Base-by-base conservation (phyloP, 768 basidiomycete species). In the Tricholoma flavovirens region DNA sequence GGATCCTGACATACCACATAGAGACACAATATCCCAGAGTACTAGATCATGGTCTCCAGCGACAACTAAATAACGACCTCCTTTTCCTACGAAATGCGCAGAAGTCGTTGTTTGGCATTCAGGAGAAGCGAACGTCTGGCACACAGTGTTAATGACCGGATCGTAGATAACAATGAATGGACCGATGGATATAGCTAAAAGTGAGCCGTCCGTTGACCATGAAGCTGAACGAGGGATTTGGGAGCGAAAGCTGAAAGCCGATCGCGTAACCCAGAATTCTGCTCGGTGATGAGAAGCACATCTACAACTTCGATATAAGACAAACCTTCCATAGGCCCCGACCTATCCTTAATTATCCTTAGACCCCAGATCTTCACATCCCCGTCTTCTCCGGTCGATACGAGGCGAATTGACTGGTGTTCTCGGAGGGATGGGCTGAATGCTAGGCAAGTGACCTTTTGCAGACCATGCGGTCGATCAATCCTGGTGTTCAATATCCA, bases 401-500 rank as follows among this genome's bases (percentile, higher is more conserved):
- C 82, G 15, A 97, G 75, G 55, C 81, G 72, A 4, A 73, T 59
- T 36, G 69, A 54, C 57, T 71, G 64, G 56, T 60, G 33, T 56
- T 57, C 71, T 54, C 38, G 63, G 53, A 61, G 56, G 42, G 57
- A 61, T 3, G 90, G 85, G 53, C 82, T 84, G 74, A 98, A 98
- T 10, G 78, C 73, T 45, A 93, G 64, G 1, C 81, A 79, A 10
- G 83, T 82, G 29, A 97, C 76, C 55, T 74, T 77, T 40, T 74
- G 69, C 33, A 73, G 64, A 26, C 88, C 90, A 70, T 98, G 97
- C 6, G 96, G 94, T 26, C 83, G 79, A 67, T 96, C 91, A 58
- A 97, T 82, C 51, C 93, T 84, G 12, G 94, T 95, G 69, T 93
- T 94, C 64, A 98, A 78, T 65, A 73, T 75, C 86, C 86, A 91